Evolutionary conservation across 2,329 filamentous ascomycete species (phyloP), one percentile per base, ranked within the genome.

Genomic region (Fusarium palustre): DNA sequence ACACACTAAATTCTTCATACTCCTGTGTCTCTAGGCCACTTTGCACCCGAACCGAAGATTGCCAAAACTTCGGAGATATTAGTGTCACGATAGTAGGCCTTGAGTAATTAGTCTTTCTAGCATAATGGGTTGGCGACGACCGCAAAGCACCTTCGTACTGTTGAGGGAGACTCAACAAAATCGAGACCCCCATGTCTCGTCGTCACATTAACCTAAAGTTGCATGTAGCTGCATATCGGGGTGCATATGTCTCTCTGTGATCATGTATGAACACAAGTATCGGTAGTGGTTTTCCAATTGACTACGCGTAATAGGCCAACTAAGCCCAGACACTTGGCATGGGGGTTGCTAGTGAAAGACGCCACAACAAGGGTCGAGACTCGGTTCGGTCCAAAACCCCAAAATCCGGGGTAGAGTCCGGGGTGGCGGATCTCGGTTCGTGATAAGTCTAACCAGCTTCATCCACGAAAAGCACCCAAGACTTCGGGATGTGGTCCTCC

Each of bases 401-500:
- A 53, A 13, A 58, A 53, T 61, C 55, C 58, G 58, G 58, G 58
- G 58, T 45, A 60, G 8, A 16, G 11, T 43, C 49, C 28, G 11
- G 49, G 41, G 52, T 55, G 43, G 24, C 46, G 48, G 38, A 52
- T 64, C 10, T 68, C 66, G 66, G 65, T 68, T 69, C 59, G 47
- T 50, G 46, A 65, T 52, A 43, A n/a, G 36, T 43, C 60, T 65
- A 68, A 33, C 58, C 58, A 49, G 66, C 38, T 56, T 46, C 33
- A 52, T 68, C 34, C 18, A 24, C 30, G 38, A 25, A 22, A 48
- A 48, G 45, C 31, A 64, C 62, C 58, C 49, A 60, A 64, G 60
- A 36, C 16, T 25, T 68, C 65, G 65, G 65, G 65, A 68, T 68
- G 65, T 68, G 65, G 65, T 52, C 65, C 54, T 45, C 48, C 59